These are phyloP conservation scores for Plasmodium cynomolgi DNA, from an alignment of 169 alveolate species.

Conservation along the genomic window DNA sequence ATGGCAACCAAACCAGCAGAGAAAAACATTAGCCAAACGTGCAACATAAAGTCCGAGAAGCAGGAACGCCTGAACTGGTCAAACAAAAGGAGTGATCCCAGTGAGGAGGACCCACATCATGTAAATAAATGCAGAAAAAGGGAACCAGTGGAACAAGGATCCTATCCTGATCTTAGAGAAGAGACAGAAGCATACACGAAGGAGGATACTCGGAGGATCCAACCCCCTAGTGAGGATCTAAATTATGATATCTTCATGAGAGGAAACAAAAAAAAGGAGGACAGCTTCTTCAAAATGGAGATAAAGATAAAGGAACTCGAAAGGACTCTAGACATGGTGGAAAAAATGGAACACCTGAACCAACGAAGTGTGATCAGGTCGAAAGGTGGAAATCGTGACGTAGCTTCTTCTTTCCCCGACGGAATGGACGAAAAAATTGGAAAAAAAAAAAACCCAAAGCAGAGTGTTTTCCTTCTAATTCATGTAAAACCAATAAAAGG, in stretches of 20 bases:
- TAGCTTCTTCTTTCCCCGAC: neutral
- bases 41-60: neutral
- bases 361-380: neutral
- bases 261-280: neutral
- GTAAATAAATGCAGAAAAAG: neutral
- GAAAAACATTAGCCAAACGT: neutral
- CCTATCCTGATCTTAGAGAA: neutral
- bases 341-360: neutral
- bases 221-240: constrained; percentile 9
- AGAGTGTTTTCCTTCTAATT: neutral
- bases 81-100: neutral
- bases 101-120: neutral
- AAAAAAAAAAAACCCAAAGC: neutral
- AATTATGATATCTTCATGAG: constrained; percentile 54
- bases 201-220: neutral
- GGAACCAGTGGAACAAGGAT: neutral
- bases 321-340: constrained; percentile 18
- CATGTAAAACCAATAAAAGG: neutral
- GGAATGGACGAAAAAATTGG: neutral
- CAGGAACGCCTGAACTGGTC: neutral
- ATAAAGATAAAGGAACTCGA: constrained; percentile 13
- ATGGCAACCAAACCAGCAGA: neutral
- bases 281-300: constrained; percentile 1
- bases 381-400: neutral
- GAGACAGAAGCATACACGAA: neutral